A percentile compares a stretch with the other conserved stretches of the same genome.
phyloP scores from a whole-genome alignment of 495 filamentous ascomycete species.

The Cudoniella acicularis region DNA sequence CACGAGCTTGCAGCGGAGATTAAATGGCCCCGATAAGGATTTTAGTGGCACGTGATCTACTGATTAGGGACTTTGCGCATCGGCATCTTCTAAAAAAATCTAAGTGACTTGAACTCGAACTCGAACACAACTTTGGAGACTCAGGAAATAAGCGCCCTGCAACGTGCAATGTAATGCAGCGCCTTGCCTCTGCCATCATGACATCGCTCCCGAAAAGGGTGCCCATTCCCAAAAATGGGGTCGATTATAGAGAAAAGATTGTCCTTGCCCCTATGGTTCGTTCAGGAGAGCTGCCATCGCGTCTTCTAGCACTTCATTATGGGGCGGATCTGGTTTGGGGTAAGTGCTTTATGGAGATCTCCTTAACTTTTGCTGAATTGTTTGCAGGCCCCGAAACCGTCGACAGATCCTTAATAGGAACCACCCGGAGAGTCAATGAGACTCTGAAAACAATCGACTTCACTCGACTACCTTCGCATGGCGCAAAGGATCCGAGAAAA shows the following conservation, averaged over 20 bases:
- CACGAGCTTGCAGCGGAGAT: neutral
- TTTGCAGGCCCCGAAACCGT: conserved; percentile 80
- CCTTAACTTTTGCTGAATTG: conserved; percentile 2
- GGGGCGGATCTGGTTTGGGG: conserved; percentile 97
- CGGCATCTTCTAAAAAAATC: no score
- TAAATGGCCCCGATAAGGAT: no score
- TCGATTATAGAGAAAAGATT: conserved; percentile 89
- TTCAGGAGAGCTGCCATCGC: conserved; percentile 87
- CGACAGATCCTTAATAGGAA: conserved; percentile 85
- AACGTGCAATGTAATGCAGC: conserved; percentile 27
- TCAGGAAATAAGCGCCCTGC: no score
- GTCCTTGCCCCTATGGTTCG: conserved; percentile 98
- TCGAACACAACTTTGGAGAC: no score
- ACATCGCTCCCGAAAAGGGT: conserved; percentile 57
- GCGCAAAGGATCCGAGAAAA: conserved; percentile 38
- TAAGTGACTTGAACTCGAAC: no score
- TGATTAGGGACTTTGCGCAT: no score
- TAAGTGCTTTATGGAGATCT: conserved; percentile 24
- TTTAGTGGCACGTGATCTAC: no score
- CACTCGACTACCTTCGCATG: conserved; percentile 68
- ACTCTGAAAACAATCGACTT: conserved; percentile 77
- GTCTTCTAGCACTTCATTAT: conserved; percentile 84
- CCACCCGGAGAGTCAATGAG: conserved; percentile 68
- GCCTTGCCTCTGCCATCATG: conserved; percentile 44
- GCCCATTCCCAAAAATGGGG: conserved; percentile 80